Base-by-base conservation (phyloP, 441 rosid species). In the Biscutella auriculata region DNA sequence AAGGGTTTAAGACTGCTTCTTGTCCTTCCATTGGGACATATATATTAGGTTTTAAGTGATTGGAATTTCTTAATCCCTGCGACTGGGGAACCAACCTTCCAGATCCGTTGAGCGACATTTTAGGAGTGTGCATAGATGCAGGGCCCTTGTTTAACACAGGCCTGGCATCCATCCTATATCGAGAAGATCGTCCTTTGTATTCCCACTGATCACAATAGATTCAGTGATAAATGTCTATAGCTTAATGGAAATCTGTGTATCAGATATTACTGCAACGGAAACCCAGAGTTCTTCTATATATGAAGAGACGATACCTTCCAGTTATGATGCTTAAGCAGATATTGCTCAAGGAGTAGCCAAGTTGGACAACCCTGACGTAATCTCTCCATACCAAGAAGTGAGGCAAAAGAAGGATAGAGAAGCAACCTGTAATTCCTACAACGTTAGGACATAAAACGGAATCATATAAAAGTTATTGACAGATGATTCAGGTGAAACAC, bases 291-390 rank as follows among this genome's bases (percentile, higher is more conserved):
- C 19, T 19, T 39, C 26, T 34, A 13, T 21, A 37, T 5, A 30
- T 30, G 52, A 69, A 57, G 70, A 40, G 21, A 56, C 15, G 53
- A 25, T 76, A 86, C 98, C 95, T 85, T 91, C 98, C 98, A 91
- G 67, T 85, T 82, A 69, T 91, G 80, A 74, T 68, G 76, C 62
- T 88, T 78, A 28, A 91, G 71, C 63, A 91, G 88, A 80, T 82
- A 84, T 60, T 88, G 96, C 74, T 91, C 98, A 37, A 91, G 96
- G 65, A 91, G 93, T 69, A 91, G 79, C 98, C 96, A 88, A 1
- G 96, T 88, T 47, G 96, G 79, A 79, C 98, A 91, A 45, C 91
- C 65, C 70, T 83, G 90, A 40, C 96, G 95, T 66, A 91, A 88
- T 69, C 77, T 85, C 77, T 91, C 98, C 73, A 88, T 85, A 63